These are phyloP conservation scores for Helminthosporium solani DNA, from an alignment of 2,329 filamentous ascomycete species.

Conservation along the genomic window DNA sequence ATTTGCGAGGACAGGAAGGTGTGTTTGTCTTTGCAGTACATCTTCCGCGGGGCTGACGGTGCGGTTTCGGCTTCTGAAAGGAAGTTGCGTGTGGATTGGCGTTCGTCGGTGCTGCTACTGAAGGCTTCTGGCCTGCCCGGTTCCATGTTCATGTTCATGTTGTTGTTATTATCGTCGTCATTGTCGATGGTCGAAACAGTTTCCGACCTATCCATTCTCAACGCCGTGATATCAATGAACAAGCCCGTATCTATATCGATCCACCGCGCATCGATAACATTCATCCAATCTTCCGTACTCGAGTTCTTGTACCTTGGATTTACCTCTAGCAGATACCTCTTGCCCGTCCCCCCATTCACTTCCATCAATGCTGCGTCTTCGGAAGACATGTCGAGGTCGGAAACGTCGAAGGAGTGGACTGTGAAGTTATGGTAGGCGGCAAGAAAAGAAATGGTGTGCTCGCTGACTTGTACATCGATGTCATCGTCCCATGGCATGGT, in stretches of 20 bases:
- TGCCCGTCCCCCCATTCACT: constrained; percentile 17
- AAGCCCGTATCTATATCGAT: constrained; percentile 60
- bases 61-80: background rate
- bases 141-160: background rate
- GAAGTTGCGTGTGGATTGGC: background rate
- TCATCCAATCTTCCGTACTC: constrained; percentile 49
- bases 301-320: constrained; percentile 57
- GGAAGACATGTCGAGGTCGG: background rate
- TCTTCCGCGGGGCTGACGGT: background rate
- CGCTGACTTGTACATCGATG: constrained; percentile 60
- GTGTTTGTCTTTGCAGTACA: constrained; percentile 58
- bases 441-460: constrained; percentile 56
- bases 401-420: constrained; percentile 45
- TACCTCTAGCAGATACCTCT: constrained; percentile 58
- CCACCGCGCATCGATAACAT: constrained; percentile 63
- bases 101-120: background rate
- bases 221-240: constrained; percentile 63
- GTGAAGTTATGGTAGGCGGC: constrained; percentile 64
- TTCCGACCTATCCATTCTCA: constrained; percentile 47
- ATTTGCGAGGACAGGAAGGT: constrained; percentile 55
- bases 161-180: background rate
- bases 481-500: constrained; percentile 65
- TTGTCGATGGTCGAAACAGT: background rate
- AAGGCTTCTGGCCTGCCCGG: background rate
- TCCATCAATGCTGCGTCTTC: constrained; percentile 23